Conservation (phyloP, 441 rosid species). For the Adansonia rubrostipa region DNA sequence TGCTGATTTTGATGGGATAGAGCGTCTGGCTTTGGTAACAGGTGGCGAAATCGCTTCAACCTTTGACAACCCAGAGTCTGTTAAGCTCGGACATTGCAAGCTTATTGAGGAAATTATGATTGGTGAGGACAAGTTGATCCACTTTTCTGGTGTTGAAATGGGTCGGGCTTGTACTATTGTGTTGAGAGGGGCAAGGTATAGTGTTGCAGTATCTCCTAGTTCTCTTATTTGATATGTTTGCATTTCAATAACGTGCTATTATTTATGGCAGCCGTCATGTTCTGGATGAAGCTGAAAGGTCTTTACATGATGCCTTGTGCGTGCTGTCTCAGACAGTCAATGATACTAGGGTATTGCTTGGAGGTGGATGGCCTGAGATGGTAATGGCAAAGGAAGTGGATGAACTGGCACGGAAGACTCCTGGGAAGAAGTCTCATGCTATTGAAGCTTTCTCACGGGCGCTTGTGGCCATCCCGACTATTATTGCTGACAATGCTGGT, state of each 20-base stretch:
- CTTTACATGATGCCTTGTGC: conserved; percentile 94
- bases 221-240: conserved; percentile 9
- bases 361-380: conserved; percentile 99
- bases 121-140: conserved; percentile 96
- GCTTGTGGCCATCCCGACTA: conserved; percentile 83
- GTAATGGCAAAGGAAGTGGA: conserved; percentile 95
- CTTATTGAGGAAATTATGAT: conserved; percentile 98
- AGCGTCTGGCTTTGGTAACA: conserved; percentile 89
- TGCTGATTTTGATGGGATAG: conserved; percentile 99
- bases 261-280: conserved; percentile 76
- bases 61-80: conserved; percentile 99
- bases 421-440: conserved; percentile 96
- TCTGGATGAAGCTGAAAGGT: conserved; percentile 98
- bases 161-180: conserved; percentile 98
- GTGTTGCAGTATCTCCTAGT: conserved; percentile 2
- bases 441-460: conserved; percentile 93
- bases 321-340: conserved; percentile 96
- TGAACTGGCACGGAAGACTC: conserved; percentile 86
- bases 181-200: conserved; percentile 91
- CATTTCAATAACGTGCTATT: neutral
- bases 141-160: conserved; percentile 93
- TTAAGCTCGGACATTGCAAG: conserved; percentile 94
- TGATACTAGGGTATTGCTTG: conserved; percentile 89
- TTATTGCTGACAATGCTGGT: conserved; percentile 96
- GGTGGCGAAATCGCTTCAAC: conserved; percentile 99